phyloP scores from a whole-genome alignment of 768 basidiomycete genomes.

The Nidularia pulvinata region DNA sequence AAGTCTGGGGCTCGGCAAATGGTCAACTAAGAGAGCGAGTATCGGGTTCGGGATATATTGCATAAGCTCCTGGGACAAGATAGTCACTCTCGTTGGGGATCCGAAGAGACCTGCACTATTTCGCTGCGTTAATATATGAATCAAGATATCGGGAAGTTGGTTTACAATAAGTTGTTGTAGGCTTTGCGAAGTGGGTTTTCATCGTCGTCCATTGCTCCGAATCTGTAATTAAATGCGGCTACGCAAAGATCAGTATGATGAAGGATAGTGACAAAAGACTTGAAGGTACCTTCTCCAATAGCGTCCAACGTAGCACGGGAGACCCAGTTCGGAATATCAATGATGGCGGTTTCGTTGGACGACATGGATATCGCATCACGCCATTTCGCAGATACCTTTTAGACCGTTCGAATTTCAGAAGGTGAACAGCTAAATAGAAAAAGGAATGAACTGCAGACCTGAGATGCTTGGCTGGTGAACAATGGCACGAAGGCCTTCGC shows the following conservation, averaged over 20 bases:
- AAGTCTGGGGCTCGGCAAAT: slow-evolving; percentile 25
- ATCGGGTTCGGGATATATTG: slow-evolving; percentile 23
- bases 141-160: not conserved
- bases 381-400: slow-evolving; percentile 36
- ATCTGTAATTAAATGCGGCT: slow-evolving; percentile 53
- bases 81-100: slow-evolving; percentile 19
- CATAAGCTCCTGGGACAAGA: slow-evolving; percentile 27
- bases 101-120: slow-evolving; percentile 27
- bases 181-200: slow-evolving; percentile 32
- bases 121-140: not conserved
- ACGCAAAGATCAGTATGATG: not conserved
- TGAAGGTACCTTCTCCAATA: slow-evolving; percentile 41
- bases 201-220: slow-evolving; percentile 33
- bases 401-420: too few relatives aligned
- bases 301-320: slow-evolving; percentile 49
- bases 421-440: too few relatives aligned
- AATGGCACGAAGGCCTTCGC: slow-evolving; percentile 35
- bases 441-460: too few relatives aligned
- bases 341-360: slow-evolving; percentile 20
- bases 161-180: slow-evolving; percentile 32
- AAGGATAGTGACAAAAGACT: not conserved
- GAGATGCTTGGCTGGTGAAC: slow-evolving; percentile 22
- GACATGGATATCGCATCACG: slow-evolving; percentile 28
- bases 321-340: slow-evolving; percentile 32
- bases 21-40: slow-evolving; percentile 28